A percentile compares a stretch with the other conserved stretches of the same genome.
These are phyloP conservation scores for Mixia osmundae DNA, from an alignment of 1,284 basidiomycete genomes.

Conservation along the genomic window DNA sequence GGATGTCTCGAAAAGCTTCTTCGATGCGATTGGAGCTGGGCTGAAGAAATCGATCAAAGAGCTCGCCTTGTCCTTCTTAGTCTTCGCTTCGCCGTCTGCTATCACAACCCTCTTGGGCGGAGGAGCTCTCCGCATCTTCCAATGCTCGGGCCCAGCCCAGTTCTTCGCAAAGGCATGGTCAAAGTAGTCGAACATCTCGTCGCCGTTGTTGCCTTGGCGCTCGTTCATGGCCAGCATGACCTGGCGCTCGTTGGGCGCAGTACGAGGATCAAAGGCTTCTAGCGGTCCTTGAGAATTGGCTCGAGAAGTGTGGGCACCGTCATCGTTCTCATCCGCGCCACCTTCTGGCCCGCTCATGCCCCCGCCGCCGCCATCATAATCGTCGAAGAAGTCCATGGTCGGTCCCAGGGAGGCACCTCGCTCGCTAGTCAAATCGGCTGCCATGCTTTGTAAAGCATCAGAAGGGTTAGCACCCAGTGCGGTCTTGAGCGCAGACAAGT, in stretches of 20 bases:
- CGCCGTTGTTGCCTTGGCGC: conserved; percentile 38
- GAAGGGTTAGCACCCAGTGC: conserved; percentile 21
- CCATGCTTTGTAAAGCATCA: conserved; percentile 11
- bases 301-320: conserved; percentile 9
- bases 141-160: conserved; percentile 97
- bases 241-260: conserved; percentile 43
- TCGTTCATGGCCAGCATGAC: conserved; percentile 63
- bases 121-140: conserved; percentile 48
- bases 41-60: conserved; percentile 70
- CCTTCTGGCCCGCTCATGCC: conserved; percentile 6
- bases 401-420: conserved; percentile 19
- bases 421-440: not conserved
- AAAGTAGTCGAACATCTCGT: conserved; percentile 80
- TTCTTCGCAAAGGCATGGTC: conserved; percentile 57
- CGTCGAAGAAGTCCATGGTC: conserved; percentile 26
- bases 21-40: conserved; percentile 34
- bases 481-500: conserved; percentile 7
- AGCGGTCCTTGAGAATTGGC: conserved; percentile 25
- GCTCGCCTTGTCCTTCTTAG: conserved; percentile 49
- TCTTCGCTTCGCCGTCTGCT: not conserved
- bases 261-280: conserved; percentile 54
- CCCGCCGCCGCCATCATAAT: conserved; percentile 22
- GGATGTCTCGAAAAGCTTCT: conserved; percentile 58
- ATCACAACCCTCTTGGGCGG: conserved; percentile 29
- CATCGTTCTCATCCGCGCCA: conserved; percentile 26